Base-by-base conservation (phyloP, 805 yeast genomes). In the Saturnispora diversa region DNA sequence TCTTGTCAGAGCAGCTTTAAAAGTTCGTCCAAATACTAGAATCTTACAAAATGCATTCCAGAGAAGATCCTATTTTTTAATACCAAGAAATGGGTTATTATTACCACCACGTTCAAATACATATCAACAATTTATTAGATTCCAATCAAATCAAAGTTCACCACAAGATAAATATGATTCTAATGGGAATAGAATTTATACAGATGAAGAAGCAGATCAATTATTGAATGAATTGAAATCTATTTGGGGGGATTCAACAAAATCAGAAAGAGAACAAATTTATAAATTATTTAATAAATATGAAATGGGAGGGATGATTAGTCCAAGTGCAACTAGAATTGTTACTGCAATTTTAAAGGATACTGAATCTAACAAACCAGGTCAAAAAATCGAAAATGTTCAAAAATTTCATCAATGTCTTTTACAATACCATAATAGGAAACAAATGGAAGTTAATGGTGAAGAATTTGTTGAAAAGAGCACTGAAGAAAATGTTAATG, bases 231-330 rank as follows among this genome's bases (percentile, higher is more conserved):
- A 53, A 24, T 40, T 59, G 39, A 57, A 57, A 32, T 28, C 30
- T 8, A 45, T 59, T 16, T 57, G 61, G 62, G 31, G 37, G 23
- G 50, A 58, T 40, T 39, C 43, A 12, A 42, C 47, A 6, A 32
- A 52, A 17, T 41, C 47, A 20, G 54, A 53, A 24, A 43, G 44
- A 5, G 19, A 33, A n/a, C 41, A 44, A 35, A 34, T 51, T 17
- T 50, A 40, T 21, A 37, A 40, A 31, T 37, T 59, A 26, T 51
- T 58, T 31, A 51, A 52, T 16, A 49, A 53, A 31, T 56, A 53
- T 36, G 45, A 56, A 39, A 56, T 59, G 40, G 60, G 60, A n/a
- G 64, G 60, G 5, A 33, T 58, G 37, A 52, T 54, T 21, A 53
- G 59, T 5, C 56, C 57, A 3, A 48, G 54, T 15, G 56, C 60